Base-by-base conservation (phyloP, 192 early-diverging fungal species). In the Pecoramyces ruminantium region DNA sequence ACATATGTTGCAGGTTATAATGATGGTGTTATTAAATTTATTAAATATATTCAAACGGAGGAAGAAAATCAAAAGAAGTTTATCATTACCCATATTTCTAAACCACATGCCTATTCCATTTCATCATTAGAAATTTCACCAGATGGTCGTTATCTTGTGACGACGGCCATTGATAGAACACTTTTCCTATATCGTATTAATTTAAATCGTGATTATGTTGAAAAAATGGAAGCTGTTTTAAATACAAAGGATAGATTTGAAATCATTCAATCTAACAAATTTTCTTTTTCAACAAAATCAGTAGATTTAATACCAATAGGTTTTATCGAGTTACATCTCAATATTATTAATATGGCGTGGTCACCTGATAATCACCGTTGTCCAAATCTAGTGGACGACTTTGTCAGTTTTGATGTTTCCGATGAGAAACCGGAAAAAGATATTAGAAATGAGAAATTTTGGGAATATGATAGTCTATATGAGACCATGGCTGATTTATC, bases 181-280 rank as follows among this genome's bases (percentile, higher is more conserved):
- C 80, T 89, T 9, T 92, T 92, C 82, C 83, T 92, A 34, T 92
- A 91, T 82, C 82, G 85, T 80, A 84, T 91, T 25, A 25, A 28
- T n/a, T 34, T 28, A 28, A 80, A 85, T 27, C 79, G 79, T 6
- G 77, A 82, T 11, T 16, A 83, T n/a, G 58, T 39, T 8, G 25
- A 51, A 25, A 78, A 79, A 0, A 29, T 81, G 16, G 38, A 81
- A 17, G 86, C 89, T 77, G 79, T 83, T 27, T 58, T 81, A 30
- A 40, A 9, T 0, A 87, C n/a, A 25, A 79, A 79, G 11, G n/a
- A 16, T n/a, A 29, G 38, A 29, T 40, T 29, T 28, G 14, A 30
- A 4, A 81, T 29, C 12, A 78, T 78, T 17, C 2, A 83, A 8
- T 13, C 11, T 34, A 18, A 80, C 0, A 51, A 83, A 4, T 29